Conservation (phyloP, 257 asterid species). For the Ilex asprella region DNA sequence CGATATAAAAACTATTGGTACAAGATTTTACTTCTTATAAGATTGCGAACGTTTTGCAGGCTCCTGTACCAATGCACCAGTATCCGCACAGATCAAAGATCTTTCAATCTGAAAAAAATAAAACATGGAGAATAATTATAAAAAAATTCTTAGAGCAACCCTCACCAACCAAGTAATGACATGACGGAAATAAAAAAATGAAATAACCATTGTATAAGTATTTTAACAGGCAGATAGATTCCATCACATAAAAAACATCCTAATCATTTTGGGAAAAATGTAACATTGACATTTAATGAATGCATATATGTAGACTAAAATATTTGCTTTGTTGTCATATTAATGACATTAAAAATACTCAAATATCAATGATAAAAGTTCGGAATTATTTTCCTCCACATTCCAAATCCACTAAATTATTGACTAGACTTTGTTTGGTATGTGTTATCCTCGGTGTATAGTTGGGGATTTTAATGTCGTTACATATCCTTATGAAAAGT, state of each 20-base stretch:
- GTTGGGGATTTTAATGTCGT: too few relatives aligned
- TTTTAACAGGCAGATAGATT: background rate
- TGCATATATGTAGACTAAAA: too few relatives aligned
- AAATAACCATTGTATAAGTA: background rate
- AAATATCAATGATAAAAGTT: too few relatives aligned
- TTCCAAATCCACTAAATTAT: too few relatives aligned
- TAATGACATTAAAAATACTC: too few relatives aligned
- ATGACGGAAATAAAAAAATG: background rate
- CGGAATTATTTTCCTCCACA: too few relatives aligned
- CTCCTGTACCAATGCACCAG: conserved; percentile 82
- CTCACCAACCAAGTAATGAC: conserved; percentile 10
- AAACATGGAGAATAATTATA: conserved; percentile 9
- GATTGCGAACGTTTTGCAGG: conserved; percentile 61
- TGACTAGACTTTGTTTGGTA: too few relatives aligned
- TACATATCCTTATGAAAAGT: too few relatives aligned
- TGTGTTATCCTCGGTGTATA: too few relatives aligned
- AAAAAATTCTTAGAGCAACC: conserved; percentile 4
- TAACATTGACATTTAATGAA: too few relatives aligned
- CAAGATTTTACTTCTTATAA: conserved; percentile 58
- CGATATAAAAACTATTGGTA: background rate
- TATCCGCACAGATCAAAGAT: conserved; percentile 80
- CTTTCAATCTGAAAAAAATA: conserved; percentile 68
- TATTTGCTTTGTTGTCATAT: too few relatives aligned
- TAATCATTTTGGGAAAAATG: background rate
- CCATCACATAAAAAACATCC: background rate